A percentile compares a stretch with the other conserved stretches of the same genome.
phyloP scores from a whole-genome alignment of 495 filamentous ascomycete species.

The Annulohypoxylon maeteangense region DNA sequence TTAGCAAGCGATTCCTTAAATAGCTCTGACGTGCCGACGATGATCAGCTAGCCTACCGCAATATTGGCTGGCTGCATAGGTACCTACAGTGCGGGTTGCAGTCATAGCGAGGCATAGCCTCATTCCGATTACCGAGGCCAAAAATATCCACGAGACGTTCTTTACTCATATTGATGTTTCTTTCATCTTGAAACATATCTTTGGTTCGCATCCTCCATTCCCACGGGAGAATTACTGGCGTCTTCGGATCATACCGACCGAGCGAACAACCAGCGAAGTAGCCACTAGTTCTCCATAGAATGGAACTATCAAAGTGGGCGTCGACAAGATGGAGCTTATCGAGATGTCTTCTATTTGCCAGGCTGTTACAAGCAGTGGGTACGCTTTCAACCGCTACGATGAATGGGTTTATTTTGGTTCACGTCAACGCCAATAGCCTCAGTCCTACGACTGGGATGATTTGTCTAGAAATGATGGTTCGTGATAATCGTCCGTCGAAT shows the following conservation, averaged over 20 bases:
- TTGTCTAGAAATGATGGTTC: conserved; percentile 53
- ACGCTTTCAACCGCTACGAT: conserved; percentile 44
- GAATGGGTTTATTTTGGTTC: conserved; percentile 53
- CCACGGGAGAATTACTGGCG: conserved; percentile 6
- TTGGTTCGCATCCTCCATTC: conserved; percentile 13
- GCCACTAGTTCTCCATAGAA: conserved; percentile 27
- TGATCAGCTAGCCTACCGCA: conserved; percentile 19
- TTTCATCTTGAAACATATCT: conserved; percentile 33
- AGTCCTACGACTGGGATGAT: conserved; percentile 46
- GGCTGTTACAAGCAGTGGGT: conserved; percentile 47
- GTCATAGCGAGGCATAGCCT: conserved; percentile 37
- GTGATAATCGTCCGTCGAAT: conserved; percentile 8
- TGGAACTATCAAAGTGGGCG: conserved; percentile 34
- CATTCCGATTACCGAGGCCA: conserved; percentile 26
- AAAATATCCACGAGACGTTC: conserved; percentile 6
- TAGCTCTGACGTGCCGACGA: conserved; percentile 15
- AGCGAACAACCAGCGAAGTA: conserved; percentile 12
- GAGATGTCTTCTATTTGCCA: conserved; percentile 49
- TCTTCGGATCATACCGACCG: conserved; percentile 25
- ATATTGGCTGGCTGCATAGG: conserved; percentile 36
- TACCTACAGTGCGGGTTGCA: conserved; percentile 25
- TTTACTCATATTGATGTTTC: conserved; percentile 8
- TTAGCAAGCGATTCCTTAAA: conserved; percentile 31
- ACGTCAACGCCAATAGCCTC: conserved; percentile 41
- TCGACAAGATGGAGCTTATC: conserved; percentile 39